Evolutionary conservation across 2,329 filamentous ascomycete genomes (phyloP).

Genomic region (Talaromyces sp.): DNA sequence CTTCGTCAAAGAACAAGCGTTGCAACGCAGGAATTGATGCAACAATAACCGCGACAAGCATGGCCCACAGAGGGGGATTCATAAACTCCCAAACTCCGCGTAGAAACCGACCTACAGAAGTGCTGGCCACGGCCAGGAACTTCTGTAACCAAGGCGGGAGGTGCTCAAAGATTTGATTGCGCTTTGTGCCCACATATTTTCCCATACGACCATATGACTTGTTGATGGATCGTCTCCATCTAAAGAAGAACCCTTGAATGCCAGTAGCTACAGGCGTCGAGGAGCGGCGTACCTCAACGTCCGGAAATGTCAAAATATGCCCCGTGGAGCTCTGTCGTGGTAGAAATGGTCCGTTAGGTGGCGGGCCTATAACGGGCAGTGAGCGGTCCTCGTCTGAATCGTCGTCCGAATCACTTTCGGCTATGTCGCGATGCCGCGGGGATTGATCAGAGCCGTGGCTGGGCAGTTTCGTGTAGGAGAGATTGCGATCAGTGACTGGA

Average conservation of each 20-base stretch:
- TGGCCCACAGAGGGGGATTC: slow-evolving; percentile 97
- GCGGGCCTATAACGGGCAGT: slow-evolving; percentile 31
- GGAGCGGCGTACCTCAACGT: slow-evolving; percentile 34
- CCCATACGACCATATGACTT: slow-evolving; percentile 25
- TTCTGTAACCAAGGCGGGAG: slow-evolving; percentile 57
- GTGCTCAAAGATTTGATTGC: slow-evolving; percentile 42
- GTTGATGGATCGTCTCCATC: slow-evolving; percentile 28
- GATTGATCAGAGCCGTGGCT: background rate
- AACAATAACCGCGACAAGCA: slow-evolving; percentile 86
- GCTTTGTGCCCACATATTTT: slow-evolving; percentile 26
- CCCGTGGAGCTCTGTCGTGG: slow-evolving; percentile 45
- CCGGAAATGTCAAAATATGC: slow-evolving; percentile 61
- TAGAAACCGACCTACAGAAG: slow-evolving; percentile 53
- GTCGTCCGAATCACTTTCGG: slow-evolving; percentile 23
- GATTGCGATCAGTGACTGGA: slow-evolving; percentile 35
- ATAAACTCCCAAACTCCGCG: slow-evolving; percentile 85
- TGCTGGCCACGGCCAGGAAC: slow-evolving; percentile 44
- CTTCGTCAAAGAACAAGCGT: slow-evolving; percentile 79
- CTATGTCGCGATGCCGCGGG: background rate
- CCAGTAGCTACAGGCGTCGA: slow-evolving; percentile 31
- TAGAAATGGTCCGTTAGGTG: slow-evolving; percentile 38
- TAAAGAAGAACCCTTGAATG: slow-evolving; percentile 29
- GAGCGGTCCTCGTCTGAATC: slow-evolving; percentile 25
- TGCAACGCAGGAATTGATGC: slow-evolving; percentile 84
- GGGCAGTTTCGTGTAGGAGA: slow-evolving; percentile 38